Percentiles rank a stretch among this genome's conserved stretches.
phyloP scores from a whole-genome alignment of 2,329 filamentous ascomycete species.

The Helicocarpus griseus region DNA sequence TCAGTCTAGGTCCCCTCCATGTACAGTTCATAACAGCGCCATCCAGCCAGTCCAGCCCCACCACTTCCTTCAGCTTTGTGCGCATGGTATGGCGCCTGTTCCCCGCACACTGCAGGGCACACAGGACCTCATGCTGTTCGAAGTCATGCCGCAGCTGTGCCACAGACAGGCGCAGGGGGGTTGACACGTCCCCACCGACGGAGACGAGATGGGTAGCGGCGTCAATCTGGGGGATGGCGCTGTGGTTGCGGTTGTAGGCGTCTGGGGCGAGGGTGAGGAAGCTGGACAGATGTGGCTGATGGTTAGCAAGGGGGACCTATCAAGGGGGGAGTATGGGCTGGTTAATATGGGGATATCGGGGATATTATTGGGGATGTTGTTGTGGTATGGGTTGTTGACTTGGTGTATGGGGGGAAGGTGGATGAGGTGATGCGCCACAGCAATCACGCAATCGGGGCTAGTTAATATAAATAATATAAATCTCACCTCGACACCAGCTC shows the following conservation, averaged over 20 bases:
- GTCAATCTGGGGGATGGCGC: constrained; percentile 41
- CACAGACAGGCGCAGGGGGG: constrained; percentile 37
- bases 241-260: constrained; percentile 51
- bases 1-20: constrained; percentile 46
- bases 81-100: constrained; percentile 54
- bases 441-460: constrained; percentile 5
- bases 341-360: too few relatives aligned
- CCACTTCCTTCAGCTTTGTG: constrained; percentile 48
- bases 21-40: constrained; percentile 52
- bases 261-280: constrained; percentile 44
- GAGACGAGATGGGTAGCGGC: constrained; percentile 33
- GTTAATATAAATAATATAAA: neutral
- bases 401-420: too few relatives aligned
- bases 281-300: constrained; percentile 21
- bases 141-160: constrained; percentile 39
- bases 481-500: constrained; percentile 15
- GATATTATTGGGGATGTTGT: neutral
- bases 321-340: too few relatives aligned
- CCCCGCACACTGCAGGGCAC: constrained; percentile 51
- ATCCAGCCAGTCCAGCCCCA: constrained; percentile 52
- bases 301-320: too few relatives aligned
- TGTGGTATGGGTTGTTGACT: neutral
- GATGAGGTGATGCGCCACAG: constrained; percentile 3
- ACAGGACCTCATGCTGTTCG: constrained; percentile 46
- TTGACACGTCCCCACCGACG: constrained; percentile 42